Evolutionary conservation across 192 early-diverging fungal genomes (phyloP).

Genomic region (Spinellus fusiger): DNA sequence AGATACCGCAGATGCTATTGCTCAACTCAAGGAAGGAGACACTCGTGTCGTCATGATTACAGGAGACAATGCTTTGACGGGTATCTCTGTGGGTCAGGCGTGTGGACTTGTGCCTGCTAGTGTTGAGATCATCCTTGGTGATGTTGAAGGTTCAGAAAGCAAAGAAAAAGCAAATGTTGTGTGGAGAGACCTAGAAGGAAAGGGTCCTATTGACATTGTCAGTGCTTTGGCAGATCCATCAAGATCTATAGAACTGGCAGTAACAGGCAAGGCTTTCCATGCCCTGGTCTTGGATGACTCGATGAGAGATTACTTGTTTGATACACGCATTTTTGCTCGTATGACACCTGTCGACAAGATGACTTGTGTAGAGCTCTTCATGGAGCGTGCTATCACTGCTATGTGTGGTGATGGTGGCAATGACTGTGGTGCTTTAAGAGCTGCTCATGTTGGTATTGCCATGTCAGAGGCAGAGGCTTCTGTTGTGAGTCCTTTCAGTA

Average conservation of each 20-base stretch:
- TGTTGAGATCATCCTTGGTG: constrained; percentile 16
- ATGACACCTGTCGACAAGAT: constrained; percentile 58
- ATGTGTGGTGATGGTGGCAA: constrained; percentile 72
- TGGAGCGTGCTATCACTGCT: constrained; percentile 50
- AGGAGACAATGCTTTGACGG: constrained; percentile 57
- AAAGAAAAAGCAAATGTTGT: constrained; percentile 6
- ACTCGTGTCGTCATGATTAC: constrained; percentile 62
- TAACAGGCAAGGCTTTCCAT: constrained; percentile 50
- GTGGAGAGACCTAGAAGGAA: constrained; percentile 39
- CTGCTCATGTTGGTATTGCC: constrained; percentile 57
- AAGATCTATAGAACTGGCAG: constrained; percentile 38
- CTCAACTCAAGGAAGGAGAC: constrained; percentile 42
- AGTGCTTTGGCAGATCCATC: background rate
- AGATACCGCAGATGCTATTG: constrained; percentile 47
- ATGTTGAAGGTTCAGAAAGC: constrained; percentile 13
- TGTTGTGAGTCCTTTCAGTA: constrained; percentile 56
- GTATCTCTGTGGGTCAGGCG: constrained; percentile 42
- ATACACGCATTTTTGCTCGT: constrained; percentile 50
- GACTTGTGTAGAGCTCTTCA: constrained; percentile 46
- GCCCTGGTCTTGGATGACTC: constrained; percentile 17
- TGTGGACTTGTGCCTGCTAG: constrained; percentile 45
- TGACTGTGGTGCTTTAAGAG: constrained; percentile 61
- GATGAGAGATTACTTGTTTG: constrained; percentile 38
- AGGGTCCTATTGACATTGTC: constrained; percentile 5
- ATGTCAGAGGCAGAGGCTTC: constrained; percentile 57